Base-by-base conservation (phyloP, 768 basidiomycete species). In the Dictyophora rubrovolvata region DNA sequence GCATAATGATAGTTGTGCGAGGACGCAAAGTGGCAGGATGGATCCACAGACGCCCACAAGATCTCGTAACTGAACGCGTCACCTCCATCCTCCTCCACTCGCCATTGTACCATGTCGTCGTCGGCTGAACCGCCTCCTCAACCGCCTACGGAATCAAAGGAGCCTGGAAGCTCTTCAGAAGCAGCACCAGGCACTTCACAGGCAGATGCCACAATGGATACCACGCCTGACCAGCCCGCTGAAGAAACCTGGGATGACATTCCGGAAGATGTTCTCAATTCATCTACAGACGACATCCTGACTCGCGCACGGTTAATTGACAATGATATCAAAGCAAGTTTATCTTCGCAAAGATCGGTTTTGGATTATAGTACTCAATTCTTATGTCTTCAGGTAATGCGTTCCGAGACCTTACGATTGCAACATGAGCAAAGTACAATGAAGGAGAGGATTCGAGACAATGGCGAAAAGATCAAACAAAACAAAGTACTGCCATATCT, bases 371-470 rank as follows among this genome's bases (percentile, higher is more conserved):
- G 36, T 22, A 66, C 42, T 42, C 10, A 17, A 46, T 42, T 53
- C 33, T 50, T 47, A 54, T 37, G n/a, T 16, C 16, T 5, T 18
- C 65, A 96, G 93, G 93, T 99, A 64, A 96, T 99, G 89, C 84
- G 90, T 65, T 95, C 93, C 64, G 96, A 98, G 74, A 92, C 87
- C 10, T 75, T 89, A 63, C 82, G 96, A 54, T 73, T 99, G 57
- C 85, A 89, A 66, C 95, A 98, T 69, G 96, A 98, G 71, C 90
- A 95, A 73, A 87, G 75, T 64, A 86, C 87, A 64, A 98, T 99
- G 96, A 88, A 91, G 69, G 94, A 97, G 78, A 96, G 95, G 80
- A 96, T 99, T 68, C 84, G 91, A 55, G 96, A 99, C 69, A 99
- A 97, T 63, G 86, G 87, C 50, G 93, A 96, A 74, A 98, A 98